Percentiles rank a stretch among this genome's conserved stretches.
Conservation (phyloP, 2,329 filamentous ascomycete genomes). For the Aspergillus sp. region DNA sequence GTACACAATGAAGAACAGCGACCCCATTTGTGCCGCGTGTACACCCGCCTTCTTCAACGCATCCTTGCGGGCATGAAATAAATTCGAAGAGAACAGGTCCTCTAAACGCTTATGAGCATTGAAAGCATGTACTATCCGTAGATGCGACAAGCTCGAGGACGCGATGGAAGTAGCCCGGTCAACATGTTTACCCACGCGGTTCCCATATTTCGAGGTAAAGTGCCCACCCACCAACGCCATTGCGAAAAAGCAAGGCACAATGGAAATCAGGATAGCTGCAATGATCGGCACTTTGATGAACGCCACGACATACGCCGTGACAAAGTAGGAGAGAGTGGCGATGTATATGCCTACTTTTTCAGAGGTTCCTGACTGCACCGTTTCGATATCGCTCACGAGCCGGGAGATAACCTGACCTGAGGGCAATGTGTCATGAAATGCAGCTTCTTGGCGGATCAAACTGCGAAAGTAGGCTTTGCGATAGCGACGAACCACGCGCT, state of each 20-base stretch:
- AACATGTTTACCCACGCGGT: conserved; percentile 51
- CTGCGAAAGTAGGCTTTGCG: conserved; percentile 60
- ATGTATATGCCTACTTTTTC: conserved; percentile 69
- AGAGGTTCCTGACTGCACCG: conserved; percentile 65
- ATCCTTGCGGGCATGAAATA: conserved; percentile 50
- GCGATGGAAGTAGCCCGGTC: conserved; percentile 61
- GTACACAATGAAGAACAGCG: conserved; percentile 66
- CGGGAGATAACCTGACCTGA: conserved; percentile 63
- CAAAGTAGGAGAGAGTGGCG: conserved; percentile 62
- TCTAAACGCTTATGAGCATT: conserved; percentile 60
- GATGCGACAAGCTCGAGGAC: conserved; percentile 59
- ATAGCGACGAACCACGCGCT: conserved; percentile 62
- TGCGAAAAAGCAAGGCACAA: conserved; percentile 61
- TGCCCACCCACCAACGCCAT: conserved; percentile 57
- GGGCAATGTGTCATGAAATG: conserved; percentile 63
- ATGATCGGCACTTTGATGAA: conserved; percentile 64
- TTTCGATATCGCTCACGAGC: conserved; percentile 63
- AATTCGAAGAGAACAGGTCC: conserved; percentile 54
- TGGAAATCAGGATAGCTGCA: conserved; percentile 62
- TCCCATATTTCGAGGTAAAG: conserved; percentile 51
- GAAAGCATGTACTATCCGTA: conserved; percentile 63
- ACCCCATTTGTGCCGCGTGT: conserved; percentile 57
- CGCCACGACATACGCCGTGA: conserved; percentile 65
- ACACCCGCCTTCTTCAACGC: conserved; percentile 59
- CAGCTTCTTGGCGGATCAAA: conserved; percentile 59